A percentile compares a stretch with the other conserved stretches of the same genome.
phyloP scores from a whole-genome alignment of 1,284 basidiomycete genomes.

The Fomitopsis pinicola region DNA sequence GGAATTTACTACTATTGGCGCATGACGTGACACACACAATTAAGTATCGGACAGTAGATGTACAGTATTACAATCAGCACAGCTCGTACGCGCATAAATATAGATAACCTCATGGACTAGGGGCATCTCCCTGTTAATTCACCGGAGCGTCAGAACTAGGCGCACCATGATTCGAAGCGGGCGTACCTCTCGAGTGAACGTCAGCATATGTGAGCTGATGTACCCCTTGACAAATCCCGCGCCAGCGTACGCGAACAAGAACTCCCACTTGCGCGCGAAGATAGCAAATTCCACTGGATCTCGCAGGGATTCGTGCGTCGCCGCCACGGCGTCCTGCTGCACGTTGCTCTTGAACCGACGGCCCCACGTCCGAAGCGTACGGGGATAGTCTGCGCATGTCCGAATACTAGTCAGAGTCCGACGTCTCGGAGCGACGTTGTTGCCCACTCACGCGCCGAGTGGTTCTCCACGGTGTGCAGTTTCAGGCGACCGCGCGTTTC shows the following conservation, averaged over 20 bases:
- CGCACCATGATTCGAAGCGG: neutral
- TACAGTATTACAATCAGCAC: no score
- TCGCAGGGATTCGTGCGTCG: constrained; percentile 51
- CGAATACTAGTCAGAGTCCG: constrained; percentile 1
- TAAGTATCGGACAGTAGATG: no score
- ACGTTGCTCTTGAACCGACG: constrained; percentile 65
- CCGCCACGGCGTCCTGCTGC: constrained; percentile 48
- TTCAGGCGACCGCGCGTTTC: constrained; percentile 72
- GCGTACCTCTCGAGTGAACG: constrained; percentile 29
- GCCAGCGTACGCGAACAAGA: constrained; percentile 73
- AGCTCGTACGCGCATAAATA: neutral
- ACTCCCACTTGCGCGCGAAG: constrained; percentile 76
- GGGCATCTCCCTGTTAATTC: neutral
- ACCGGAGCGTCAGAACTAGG: neutral
- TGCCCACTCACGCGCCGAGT: constrained; percentile 62
- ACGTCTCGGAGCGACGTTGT: neutral
- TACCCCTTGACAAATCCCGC: constrained; percentile 73
- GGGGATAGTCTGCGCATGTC: constrained; percentile 64
- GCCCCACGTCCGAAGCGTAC: constrained; percentile 88
- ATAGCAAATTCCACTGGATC: constrained; percentile 51
- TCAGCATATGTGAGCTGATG: constrained; percentile 73
- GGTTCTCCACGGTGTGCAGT: constrained; percentile 85
- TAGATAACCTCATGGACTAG: neutral
- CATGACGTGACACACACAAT: neutral
- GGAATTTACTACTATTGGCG: neutral